Conservation (phyloP, 345 rosid genomes). For the Citrus hindsii region DNA sequence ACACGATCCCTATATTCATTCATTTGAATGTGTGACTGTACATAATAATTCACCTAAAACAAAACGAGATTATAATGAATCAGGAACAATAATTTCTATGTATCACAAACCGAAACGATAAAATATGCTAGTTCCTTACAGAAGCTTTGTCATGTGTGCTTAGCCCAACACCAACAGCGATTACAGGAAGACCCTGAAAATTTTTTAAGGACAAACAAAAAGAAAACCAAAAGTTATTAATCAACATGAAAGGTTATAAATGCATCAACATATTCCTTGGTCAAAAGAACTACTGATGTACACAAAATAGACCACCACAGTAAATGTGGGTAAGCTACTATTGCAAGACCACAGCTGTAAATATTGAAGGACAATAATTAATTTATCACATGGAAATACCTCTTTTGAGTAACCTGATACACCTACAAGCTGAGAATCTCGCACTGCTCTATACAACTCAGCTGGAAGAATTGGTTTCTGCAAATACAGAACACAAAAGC, state of each 20-base stretch:
- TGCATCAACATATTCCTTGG: not conserved
- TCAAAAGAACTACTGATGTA: not conserved
- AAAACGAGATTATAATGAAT: slow-evolving; percentile 2
- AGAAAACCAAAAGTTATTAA: not conserved
- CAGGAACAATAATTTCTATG: not conserved
- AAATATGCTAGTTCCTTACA: slow-evolving; percentile 38
- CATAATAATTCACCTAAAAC: slow-evolving; percentile 74
- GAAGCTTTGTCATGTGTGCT: slow-evolving; percentile 96
- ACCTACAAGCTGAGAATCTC: slow-evolving; percentile 92
- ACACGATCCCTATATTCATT: slow-evolving; percentile 95
- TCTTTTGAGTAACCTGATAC: slow-evolving; percentile 79
- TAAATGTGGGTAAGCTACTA: not conserved
- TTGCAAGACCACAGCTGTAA: not conserved
- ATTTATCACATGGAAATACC: slow-evolving; percentile 44
- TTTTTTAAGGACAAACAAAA: not conserved
- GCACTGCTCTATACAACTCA: slow-evolving; percentile 75
- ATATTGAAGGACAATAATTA: slow-evolving; percentile 8
- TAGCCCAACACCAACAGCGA: slow-evolving; percentile 83
- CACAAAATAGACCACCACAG: not conserved
- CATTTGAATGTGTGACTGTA: slow-evolving; percentile 96
- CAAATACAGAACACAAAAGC: slow-evolving; percentile 3
- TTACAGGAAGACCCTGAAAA: slow-evolving; percentile 85
- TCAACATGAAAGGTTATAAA: slow-evolving; percentile 9
- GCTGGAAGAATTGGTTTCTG: slow-evolving; percentile 87
- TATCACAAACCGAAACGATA: not conserved